A percentile compares a stretch with the other conserved stretches of the same genome.
These are phyloP conservation scores for Arthrinium puccinioides DNA, from an alignment of 2,329 filamentous ascomycete genomes.

Conservation along the genomic window DNA sequence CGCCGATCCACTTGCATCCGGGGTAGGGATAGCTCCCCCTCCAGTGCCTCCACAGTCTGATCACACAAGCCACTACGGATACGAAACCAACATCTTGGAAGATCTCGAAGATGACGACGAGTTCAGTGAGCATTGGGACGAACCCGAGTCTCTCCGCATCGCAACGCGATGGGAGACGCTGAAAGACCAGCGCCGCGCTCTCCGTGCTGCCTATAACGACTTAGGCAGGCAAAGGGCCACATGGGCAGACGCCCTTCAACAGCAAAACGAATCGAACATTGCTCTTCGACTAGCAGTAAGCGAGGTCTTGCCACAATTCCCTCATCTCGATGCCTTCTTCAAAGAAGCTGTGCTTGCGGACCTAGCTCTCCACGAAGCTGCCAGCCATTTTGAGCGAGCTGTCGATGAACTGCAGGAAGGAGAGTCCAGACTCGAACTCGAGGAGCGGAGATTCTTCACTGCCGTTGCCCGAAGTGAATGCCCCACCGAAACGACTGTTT, in stretches of 20 bases:
- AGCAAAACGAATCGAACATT: constrained; percentile 15
- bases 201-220: constrained; percentile 4
- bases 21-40: too few relatives aligned
- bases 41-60: too few relatives aligned
- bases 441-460: constrained; percentile 18
- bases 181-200: background rate
- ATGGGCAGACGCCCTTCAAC: constrained; percentile 14
- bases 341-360: constrained; percentile 14
- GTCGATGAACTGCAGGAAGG: constrained; percentile 18
- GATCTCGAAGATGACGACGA: background rate
- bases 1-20: too few relatives aligned
- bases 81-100: background rate
- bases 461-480: constrained; percentile 10
- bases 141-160: background rate
- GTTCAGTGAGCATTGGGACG: constrained; percentile 1
- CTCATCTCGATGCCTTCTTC: constrained; percentile 15
- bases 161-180: constrained; percentile 4
- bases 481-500: constrained; percentile 9
- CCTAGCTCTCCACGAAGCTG: constrained; percentile 14
- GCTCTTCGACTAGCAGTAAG: constrained; percentile 15
- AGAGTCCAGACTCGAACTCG: constrained; percentile 13
- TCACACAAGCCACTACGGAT: too few relatives aligned
- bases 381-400: constrained; percentile 18
- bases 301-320: constrained; percentile 11
- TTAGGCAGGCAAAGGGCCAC: constrained; percentile 10